phyloP scores from a whole-genome alignment of 345 rosid genomes.

The Eucalyptus fibrosa region DNA sequence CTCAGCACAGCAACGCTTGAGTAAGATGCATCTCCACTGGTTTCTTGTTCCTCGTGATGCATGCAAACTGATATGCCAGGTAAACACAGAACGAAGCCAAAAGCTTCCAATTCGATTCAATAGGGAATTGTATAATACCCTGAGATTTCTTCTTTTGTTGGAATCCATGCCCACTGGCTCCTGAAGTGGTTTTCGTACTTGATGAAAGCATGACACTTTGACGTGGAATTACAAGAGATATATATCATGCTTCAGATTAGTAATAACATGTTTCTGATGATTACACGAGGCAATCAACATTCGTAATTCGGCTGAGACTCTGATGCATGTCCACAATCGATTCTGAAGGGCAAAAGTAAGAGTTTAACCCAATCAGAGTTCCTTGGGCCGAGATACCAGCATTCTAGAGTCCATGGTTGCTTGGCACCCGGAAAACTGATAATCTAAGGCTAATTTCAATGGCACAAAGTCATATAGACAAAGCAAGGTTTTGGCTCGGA shows the following conservation, averaged over 20 bases:
- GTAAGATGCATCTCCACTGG: not conserved
- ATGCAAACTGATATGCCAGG: not conserved
- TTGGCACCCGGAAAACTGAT: not conserved
- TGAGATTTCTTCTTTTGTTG: not conserved
- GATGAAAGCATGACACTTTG: not conserved
- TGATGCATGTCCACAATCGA: not conserved
- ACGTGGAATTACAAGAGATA: not conserved
- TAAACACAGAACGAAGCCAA: not conserved
- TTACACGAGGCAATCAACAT: not conserved
- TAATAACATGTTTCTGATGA: not conserved
- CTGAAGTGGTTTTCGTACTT: not conserved
- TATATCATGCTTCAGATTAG: not conserved
- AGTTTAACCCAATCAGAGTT: not conserved
- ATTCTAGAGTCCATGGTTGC: not conserved
- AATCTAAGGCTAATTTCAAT: not conserved
- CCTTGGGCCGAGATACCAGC: not conserved
- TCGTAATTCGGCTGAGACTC: not conserved
- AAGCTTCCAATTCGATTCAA: not conserved
- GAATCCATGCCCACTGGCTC: not conserved
- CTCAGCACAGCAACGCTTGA: not conserved
- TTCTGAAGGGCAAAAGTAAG: not conserved
- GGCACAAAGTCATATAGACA: not conserved
- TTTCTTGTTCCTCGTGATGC: not conserved
- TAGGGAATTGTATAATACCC: not conserved
- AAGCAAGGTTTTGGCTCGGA: not conserved